phyloP scores from a whole-genome alignment of 768 basidiomycete species.

The Leccinum obscurum region DNA sequence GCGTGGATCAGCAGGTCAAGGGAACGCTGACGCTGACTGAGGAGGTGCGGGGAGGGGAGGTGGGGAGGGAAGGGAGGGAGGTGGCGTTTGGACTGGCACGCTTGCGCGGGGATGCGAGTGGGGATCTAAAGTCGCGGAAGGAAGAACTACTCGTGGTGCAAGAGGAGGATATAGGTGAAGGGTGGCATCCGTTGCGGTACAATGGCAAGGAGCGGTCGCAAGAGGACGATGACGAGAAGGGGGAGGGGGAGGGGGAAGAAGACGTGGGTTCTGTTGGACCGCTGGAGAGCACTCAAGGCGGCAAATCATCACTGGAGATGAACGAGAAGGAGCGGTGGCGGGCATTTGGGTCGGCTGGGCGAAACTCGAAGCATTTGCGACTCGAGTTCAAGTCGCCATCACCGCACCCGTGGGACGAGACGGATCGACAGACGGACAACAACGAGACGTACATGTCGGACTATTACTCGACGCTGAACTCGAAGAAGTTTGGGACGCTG shows the following conservation, averaged over 20 bases:
- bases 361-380: constrained; percentile 45
- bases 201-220: constrained; percentile 13
- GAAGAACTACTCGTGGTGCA: constrained; percentile 23
- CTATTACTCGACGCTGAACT: constrained; percentile 44
- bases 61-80: background rate
- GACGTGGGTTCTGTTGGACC: constrained; percentile 17
- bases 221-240: constrained; percentile 6
- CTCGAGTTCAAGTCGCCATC: constrained; percentile 52
- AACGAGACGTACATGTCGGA: constrained; percentile 31
- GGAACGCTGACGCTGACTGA: background rate
- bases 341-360: constrained; percentile 21
- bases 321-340: constrained; percentile 31
- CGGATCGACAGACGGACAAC: constrained; percentile 48
- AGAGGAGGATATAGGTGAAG: constrained; percentile 28
- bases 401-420: constrained; percentile 68
- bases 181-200: constrained; percentile 28
- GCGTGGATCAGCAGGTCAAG: background rate
- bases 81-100: constrained; percentile 28
- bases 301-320: constrained; percentile 13
- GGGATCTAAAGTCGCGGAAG: constrained; percentile 11
- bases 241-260: constrained; percentile 3
- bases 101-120: constrained; percentile 17
- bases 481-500: constrained; percentile 44
- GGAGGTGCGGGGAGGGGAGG: background rate
- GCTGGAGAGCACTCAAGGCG: constrained; percentile 13